Base-by-base conservation (phyloP, 164 flowering plant species). In the Annona cherimola region DNA sequence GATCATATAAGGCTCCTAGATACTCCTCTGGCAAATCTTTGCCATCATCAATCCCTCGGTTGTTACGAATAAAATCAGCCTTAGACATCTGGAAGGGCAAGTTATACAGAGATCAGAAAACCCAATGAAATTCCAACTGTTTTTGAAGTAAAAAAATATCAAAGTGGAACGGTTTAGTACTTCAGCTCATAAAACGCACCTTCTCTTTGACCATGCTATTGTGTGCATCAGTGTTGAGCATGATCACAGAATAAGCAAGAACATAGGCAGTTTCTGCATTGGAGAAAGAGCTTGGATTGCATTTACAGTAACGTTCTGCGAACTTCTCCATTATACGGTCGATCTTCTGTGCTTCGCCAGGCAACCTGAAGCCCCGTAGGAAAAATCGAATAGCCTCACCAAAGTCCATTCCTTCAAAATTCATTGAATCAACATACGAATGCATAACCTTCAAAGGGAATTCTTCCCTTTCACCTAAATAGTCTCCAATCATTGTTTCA, bases 161-260 rank as follows among this genome's bases (percentile, higher is more conserved):
- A 41, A 57, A 69, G 4, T 26, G 39, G 3, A 69, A 68, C 14
- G 66, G 26, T 63, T 45, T 26, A 26, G 35, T 26, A 26, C 35
- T 26, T 26, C 35, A 26, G 35, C 35, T 60, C 54, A 61, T 63
- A 57, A 75, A 69, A 76, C 89, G 71, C 74, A 93, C 99, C 99
- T 96, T 96, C 71, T 92, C 96, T 82, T 93, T 96, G 20, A 96
- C 98, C 98, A 87, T 96, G 80, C 45, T 85, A 79, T 93, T 96
- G 76, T 96, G 99, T 57, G 99, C 99, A 83, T 96, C 99, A 5
- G 99, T 96, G 76, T 96, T 96, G 71, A 96, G 97, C 99, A 96
- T 63, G 80, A 96, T 96, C 71, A 93, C 99, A 74, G 99, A 96
- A 81, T 96, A 96, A 35, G 99, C 99, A 75, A 96, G 99, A 82